Evolutionary conservation across 2,329 filamentous ascomycete genomes (phyloP).

Genomic region (Coleophoma crateriformis): DNA sequence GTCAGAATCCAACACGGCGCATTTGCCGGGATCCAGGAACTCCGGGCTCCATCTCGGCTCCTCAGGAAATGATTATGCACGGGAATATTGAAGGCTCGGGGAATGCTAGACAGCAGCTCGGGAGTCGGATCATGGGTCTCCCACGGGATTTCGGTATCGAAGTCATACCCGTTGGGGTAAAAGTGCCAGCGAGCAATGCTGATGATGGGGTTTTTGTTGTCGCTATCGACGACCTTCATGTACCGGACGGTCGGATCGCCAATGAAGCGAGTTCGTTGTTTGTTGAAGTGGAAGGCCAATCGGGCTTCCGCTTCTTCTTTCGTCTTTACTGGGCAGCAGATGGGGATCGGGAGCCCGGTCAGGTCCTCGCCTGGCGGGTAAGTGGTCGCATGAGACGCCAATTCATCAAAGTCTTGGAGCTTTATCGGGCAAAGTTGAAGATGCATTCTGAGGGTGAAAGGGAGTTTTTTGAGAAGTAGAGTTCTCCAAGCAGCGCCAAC

Average conservation of each 20-base stretch:
- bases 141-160: constrained; percentile 6
- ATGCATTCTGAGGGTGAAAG: constrained; percentile 1
- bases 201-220: constrained; percentile 3
- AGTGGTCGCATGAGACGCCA: constrained; percentile 5
- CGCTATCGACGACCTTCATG: constrained; percentile 12
- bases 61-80: constrained; percentile 13
- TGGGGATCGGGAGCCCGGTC: constrained; percentile 5
- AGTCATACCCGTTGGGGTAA: constrained; percentile 12
- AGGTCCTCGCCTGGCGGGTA: constrained; percentile 10
- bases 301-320: constrained; percentile 3
- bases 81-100: constrained; percentile 9
- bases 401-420: constrained; percentile 6
- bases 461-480: too few species aligned
- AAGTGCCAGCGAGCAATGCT: constrained; percentile 16
- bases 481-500: too few species aligned
- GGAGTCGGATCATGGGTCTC: constrained; percentile 6
- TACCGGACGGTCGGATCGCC: constrained; percentile 9
- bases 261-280: constrained; percentile 12
- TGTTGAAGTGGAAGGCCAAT: constrained; percentile 7
- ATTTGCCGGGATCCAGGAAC: constrained; percentile 7
- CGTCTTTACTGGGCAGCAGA: constrained; percentile 7
- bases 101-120: constrained; percentile 1
- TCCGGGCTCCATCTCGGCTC: constrained; percentile 9
- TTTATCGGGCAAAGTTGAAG: constrained; percentile 3
- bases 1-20: constrained; percentile 15